These are phyloP conservation scores for Cicer pinnatifidum DNA, from an alignment of 306 rosid species.

Conservation along the genomic window DNA sequence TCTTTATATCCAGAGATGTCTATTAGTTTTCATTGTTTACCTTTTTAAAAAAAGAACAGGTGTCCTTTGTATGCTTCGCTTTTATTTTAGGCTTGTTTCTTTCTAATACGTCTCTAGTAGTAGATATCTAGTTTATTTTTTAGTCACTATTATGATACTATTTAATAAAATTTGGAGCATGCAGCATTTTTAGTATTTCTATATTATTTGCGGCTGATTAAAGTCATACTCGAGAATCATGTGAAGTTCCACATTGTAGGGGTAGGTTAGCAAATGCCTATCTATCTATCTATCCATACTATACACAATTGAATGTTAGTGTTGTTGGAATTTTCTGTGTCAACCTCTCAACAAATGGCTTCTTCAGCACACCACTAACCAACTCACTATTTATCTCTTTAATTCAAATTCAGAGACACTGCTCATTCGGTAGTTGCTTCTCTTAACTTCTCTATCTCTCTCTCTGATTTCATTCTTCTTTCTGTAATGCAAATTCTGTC, in stretches of 20 bases:
- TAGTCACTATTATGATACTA: conserved; percentile 14
- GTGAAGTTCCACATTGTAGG: neutral
- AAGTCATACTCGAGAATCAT: neutral
- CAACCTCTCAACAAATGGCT: neutral
- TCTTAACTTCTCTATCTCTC: neutral
- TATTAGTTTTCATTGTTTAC: neutral
- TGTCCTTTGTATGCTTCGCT: neutral
- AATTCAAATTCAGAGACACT: neutral
- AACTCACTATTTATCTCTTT: neutral
- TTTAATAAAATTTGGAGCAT: neutral
- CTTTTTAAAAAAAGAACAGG: conserved; percentile 8
- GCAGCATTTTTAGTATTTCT: neutral
- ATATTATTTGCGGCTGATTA: neutral
- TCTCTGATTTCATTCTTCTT: neutral
- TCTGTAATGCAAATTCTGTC: neutral
- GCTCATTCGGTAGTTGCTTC: neutral
- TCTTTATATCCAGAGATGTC: conserved; percentile 11
- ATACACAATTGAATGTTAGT: neutral
- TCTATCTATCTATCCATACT: neutral
- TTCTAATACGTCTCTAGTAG: conserved; percentile 6
- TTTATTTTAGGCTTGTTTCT: neutral
- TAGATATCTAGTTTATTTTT: neutral
- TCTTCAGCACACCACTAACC: neutral
- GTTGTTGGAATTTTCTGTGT: neutral
- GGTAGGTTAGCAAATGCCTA: neutral